These are phyloP conservation scores for Aureobasidium sp. DNA, from an alignment of 2,329 filamentous ascomycete genomes.

Conservation along the genomic window DNA sequence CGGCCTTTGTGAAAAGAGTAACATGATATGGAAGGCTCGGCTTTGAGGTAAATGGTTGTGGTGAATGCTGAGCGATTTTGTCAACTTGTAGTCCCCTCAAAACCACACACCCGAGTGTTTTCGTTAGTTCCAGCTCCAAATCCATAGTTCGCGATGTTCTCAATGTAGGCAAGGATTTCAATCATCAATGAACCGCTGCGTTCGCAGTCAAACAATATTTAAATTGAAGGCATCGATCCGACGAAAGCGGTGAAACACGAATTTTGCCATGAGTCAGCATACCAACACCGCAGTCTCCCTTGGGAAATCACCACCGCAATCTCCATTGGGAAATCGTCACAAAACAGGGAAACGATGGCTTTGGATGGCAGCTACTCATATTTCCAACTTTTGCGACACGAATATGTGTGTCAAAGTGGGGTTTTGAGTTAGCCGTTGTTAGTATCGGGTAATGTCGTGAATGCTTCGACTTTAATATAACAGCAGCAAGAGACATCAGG, in stretches of 20 bases:
- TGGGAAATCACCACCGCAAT: not conserved
- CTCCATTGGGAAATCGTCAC: not conserved
- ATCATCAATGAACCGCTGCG: not conserved
- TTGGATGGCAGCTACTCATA: no score
- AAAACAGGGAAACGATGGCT: no score
- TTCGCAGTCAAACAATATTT: not conserved
- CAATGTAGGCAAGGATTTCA: no score
- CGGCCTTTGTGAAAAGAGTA: conserved; percentile 1
- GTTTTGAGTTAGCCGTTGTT: no score
- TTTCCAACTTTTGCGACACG: no score
- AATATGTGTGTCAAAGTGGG: no score
- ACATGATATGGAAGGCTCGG: conserved; percentile 2
- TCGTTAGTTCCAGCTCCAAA: not conserved
- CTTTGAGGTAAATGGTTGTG: not conserved
- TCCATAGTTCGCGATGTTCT: not conserved
- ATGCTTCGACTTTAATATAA: no score
- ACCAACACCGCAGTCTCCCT: no score
- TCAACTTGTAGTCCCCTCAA: not conserved
- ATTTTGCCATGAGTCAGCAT: not conserved
- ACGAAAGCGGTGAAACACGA: not conserved
- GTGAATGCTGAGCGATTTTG: not conserved
- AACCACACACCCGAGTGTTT: not conserved
- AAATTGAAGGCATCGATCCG: not conserved
- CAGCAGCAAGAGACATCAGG: no score
- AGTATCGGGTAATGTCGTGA: no score